Evolutionary conservation across 331 rosid species (phyloP), one percentile per base, ranked within the genome.

Genomic region (Prunus yedoensis): DNA sequence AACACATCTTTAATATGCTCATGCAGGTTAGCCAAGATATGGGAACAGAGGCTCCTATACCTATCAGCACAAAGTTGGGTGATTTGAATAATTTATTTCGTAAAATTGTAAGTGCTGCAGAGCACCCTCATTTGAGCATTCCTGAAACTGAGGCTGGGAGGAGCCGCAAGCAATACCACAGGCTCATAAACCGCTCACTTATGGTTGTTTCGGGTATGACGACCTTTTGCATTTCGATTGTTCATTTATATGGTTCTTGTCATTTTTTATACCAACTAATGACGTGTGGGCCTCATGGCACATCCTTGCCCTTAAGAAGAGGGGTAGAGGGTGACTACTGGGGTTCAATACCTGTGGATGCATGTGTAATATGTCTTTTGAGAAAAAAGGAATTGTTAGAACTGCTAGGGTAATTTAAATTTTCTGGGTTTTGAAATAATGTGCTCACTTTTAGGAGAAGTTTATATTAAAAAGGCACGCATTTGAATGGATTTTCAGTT

Each of bases 71-170:
- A 52, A 92, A 88, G 87, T 82, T 90, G 54, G 93, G 91, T 23
- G 99, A 95, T 80, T 87, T 89, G 81, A 90, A 82, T 76, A 84
- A 68, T 73, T 57, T 92, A 28, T 89, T 88, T 77, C 90, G 90
- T 49, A 91, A 87, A 57, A 88, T 95, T 14, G 90, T 87, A 74
- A 87, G 79, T 71, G 97, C 97, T 45, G 97, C 97, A 0, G 97
- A 89, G 79, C 97, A 88, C 81, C 97, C 99, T 47, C 99, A 95
- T 85, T 82, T 95, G 79, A 95, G 99, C 88, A 89, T 95, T 85
- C 99, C 99, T 14, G 99, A 95, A 83, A 95, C 99, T 32, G 99
- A 95, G 89, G 97, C 99, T 13, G 99, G 99, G 63, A 90, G 84
- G 89, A 89, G 85, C 80, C 97, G 97, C 86, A 95, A 92, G 85